phyloP scores from a whole-genome alignment of 768 basidiomycete genomes.

The Hysterangium stoloniferum region DNA sequence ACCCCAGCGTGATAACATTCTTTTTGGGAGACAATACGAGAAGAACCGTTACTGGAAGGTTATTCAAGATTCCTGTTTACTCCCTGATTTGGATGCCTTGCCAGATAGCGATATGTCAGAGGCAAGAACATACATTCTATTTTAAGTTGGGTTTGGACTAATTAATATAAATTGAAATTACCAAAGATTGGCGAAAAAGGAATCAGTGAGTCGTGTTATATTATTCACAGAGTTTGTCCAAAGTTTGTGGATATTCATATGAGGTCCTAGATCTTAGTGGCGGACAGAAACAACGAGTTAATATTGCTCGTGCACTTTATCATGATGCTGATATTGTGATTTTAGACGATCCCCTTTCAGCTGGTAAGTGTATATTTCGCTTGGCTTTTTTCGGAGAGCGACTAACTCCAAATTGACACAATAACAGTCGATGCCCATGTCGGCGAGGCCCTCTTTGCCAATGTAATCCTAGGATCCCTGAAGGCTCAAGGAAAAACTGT shows the following conservation, averaged over 20 bases:
- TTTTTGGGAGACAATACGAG: slow-evolving; percentile 59
- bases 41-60: slow-evolving; percentile 60
- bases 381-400: not conserved
- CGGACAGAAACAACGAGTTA: slow-evolving; percentile 61
- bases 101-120: slow-evolving; percentile 69
- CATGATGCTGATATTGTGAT: slow-evolving; percentile 53
- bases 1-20: slow-evolving; percentile 51
- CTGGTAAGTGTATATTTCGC: slow-evolving; percentile 32
- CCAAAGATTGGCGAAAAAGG: slow-evolving; percentile 64
- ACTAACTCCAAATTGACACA: slow-evolving; percentile 4
- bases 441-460: slow-evolving; percentile 57
- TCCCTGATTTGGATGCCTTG: slow-evolving; percentile 56
- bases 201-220: slow-evolving; percentile 32
- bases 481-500: slow-evolving; percentile 41
- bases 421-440: slow-evolving; percentile 65
- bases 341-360: slow-evolving; percentile 59
- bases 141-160: not conserved
- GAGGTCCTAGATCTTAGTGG: slow-evolving; percentile 34
- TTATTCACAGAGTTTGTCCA: not conserved
- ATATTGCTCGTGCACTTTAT: slow-evolving; percentile 66
- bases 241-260: not conserved
- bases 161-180: not conserved
- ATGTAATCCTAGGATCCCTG: slow-evolving; percentile 47
- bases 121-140: slow-evolving; percentile 28
- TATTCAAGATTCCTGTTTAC: slow-evolving; percentile 48